Conservation (phyloP, 1,139 yeast genomes). For the Protomyces inouyei region DNA sequence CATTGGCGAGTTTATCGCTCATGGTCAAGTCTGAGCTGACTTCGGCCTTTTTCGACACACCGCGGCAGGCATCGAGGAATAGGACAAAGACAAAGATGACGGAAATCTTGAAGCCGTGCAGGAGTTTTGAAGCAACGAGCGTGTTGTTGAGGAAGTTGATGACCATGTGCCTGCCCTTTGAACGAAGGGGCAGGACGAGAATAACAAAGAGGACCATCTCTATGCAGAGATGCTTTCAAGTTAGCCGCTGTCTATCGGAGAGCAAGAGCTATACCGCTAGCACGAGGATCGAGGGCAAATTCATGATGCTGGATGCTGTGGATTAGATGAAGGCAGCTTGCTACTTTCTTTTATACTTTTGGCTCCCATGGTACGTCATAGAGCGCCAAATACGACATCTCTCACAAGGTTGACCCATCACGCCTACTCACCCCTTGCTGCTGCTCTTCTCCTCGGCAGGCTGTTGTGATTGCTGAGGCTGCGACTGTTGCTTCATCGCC, state of each 20-base stretch:
- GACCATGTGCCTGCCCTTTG: slow-evolving; percentile 12
- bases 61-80: slow-evolving; percentile 19
- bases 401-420: neutral
- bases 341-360: neutral
- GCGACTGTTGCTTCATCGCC: neutral
- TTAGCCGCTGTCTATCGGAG: neutral
- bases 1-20: slow-evolving; percentile 16
- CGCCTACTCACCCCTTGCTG: neutral
- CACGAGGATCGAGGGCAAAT: slow-evolving; percentile 16
- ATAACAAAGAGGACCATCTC: slow-evolving; percentile 4
- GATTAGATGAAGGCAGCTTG: neutral
- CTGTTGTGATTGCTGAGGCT: neutral
- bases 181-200: slow-evolving; percentile 21
- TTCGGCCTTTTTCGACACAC: slow-evolving; percentile 17
- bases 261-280: slow-evolving; percentile 1
- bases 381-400: neutral
- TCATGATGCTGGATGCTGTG: slow-evolving; percentile 2
- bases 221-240: neutral
- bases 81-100: slow-evolving; percentile 15
- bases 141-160: slow-evolving; percentile 17
- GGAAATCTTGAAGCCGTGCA: slow-evolving; percentile 23
- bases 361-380: neutral
- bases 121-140: slow-evolving; percentile 14
- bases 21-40: slow-evolving; percentile 18
- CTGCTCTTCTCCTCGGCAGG: neutral